Base-by-base conservation (phyloP, 768 basidiomycete species). In the Lactarius pseudohatsudake region DNA sequence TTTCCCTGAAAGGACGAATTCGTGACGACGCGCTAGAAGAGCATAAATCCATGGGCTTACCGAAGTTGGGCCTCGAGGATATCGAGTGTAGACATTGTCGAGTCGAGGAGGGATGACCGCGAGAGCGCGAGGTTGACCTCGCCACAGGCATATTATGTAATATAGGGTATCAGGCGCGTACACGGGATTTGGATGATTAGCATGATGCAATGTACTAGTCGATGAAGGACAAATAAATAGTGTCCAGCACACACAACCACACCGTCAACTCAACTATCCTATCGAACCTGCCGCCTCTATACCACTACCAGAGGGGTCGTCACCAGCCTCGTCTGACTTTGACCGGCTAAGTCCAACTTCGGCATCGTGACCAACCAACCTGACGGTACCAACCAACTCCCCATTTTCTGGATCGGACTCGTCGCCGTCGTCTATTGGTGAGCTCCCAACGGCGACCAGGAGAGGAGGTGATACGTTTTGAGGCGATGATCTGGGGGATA, bases 1-100 rank as follows among this genome's bases (percentile, higher is more conserved):
- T 86, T 69, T 79, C 81, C 74, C 90, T 92, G 68, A 22, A 56
- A 5, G 15, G 10, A 38, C 1, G 50, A 22, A 41, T 38, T 57
- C 1, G 53, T 13, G 18, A 10, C 8, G 4, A 53, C 3, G 32
- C 5, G 4, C n/a, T 20, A 47, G 47, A 45, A 9, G 22, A 22
- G 41, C 13, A 45, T 36, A 47, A 15, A 45, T 54, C 2, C 13
- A 54, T 20, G 0, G 54, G 57, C 69, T 55, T 40, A 71, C 70
- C 66, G 67, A 18, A 71, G 61, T 59, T 58, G 59, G n/a, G 70
- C 68, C 36, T 64, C 58, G 15, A 67, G 62, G 30, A 64, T 32
- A 22, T 15, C 22, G 34, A 60, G 20, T 10, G 66, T 59, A 16
- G 65, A 59, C 65, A 66, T 66, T 53, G 50, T 53, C 50, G 61